Percentiles rank a stretch among this genome's conserved stretches.
These are phyloP conservation scores for Leptographium lundbergii DNA, from an alignment of 2,329 filamentous ascomycete species.

Conservation along the genomic window DNA sequence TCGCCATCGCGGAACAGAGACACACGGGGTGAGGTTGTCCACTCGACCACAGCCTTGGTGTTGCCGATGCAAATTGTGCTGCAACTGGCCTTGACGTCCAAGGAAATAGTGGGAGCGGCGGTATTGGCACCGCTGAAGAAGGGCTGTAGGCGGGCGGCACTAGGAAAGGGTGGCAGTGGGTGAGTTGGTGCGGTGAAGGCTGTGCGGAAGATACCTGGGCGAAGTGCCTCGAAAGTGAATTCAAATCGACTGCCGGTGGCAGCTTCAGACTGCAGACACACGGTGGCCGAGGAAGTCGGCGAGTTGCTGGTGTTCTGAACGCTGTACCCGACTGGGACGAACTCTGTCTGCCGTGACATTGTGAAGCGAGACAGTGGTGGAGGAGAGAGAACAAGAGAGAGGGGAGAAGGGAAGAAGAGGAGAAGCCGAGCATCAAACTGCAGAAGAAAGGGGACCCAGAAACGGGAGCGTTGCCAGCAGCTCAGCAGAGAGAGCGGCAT, in stretches of 20 bases:
- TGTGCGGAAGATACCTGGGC: conserved; percentile 52
- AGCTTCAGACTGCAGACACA: conserved; percentile 23
- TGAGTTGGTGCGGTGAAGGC: conserved; percentile 51
- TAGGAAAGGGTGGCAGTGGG: conserved; percentile 52
- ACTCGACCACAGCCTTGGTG: conserved; percentile 44
- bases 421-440: too few relatives aligned
- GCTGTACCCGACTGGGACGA: conserved; percentile 16
- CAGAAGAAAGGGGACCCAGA: not conserved
- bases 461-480: not conserved
- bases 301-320: conserved; percentile 6
- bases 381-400: not conserved
- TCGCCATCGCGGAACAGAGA: conserved; percentile 38
- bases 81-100: conserved; percentile 20
- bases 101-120: conserved; percentile 18
- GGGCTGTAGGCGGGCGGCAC: conserved; percentile 26
- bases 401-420: not conserved
- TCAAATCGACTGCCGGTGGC: conserved; percentile 26
- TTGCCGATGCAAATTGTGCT: conserved; percentile 33
- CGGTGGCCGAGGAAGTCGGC: conserved; percentile 1
- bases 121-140: conserved; percentile 15
- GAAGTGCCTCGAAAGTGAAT: conserved; percentile 52
- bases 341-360: conserved; percentile 6
- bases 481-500: not conserved
- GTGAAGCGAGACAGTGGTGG: not conserved
- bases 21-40: conserved; percentile 44